phyloP scores from a whole-genome alignment of 1,139 yeast species.

The Suhomyces terraborum region DNA sequence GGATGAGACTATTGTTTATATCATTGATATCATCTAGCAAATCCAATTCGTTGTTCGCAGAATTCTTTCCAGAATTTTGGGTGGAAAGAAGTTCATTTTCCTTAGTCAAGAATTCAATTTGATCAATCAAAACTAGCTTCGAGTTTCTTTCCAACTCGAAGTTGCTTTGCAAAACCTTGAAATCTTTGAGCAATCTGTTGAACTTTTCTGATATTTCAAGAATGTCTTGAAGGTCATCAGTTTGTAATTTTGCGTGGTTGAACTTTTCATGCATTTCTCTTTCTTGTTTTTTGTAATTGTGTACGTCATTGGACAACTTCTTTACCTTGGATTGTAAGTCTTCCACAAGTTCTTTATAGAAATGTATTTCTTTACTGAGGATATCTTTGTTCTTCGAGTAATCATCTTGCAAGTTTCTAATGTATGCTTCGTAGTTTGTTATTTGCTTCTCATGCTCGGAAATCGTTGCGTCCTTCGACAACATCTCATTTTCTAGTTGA shows the following conservation, averaged over 20 bases:
- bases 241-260: not conserved
- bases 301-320: constrained; percentile 28
- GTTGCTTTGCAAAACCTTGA: constrained; percentile 42
- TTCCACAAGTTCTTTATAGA: constrained; percentile 36
- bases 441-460: constrained; percentile 24
- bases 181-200: constrained; percentile 38
- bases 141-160: constrained; percentile 52
- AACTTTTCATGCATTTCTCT: constrained; percentile 5
- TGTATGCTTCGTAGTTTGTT: constrained; percentile 23
- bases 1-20: constrained; percentile 18
- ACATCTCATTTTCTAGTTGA: constrained; percentile 28
- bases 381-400: constrained; percentile 30
- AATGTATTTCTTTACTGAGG: constrained; percentile 32
- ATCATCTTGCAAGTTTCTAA: constrained; percentile 26
- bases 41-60: constrained; percentile 15
- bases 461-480: constrained; percentile 21
- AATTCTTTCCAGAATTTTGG: constrained; percentile 15
- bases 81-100: constrained; percentile 35
- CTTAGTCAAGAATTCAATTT: constrained; percentile 51
- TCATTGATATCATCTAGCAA: constrained; percentile 15
- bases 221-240: constrained; percentile 17
- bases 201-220: constrained; percentile 28
- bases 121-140: constrained; percentile 55
- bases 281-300: constrained; percentile 13
- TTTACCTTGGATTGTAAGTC: constrained; percentile 34